A percentile compares a stretch with the other conserved stretches of the same genome.
Conservation (phyloP, 2,329 filamentous ascomycete genomes). For the Peltaster fructicola region DNA sequence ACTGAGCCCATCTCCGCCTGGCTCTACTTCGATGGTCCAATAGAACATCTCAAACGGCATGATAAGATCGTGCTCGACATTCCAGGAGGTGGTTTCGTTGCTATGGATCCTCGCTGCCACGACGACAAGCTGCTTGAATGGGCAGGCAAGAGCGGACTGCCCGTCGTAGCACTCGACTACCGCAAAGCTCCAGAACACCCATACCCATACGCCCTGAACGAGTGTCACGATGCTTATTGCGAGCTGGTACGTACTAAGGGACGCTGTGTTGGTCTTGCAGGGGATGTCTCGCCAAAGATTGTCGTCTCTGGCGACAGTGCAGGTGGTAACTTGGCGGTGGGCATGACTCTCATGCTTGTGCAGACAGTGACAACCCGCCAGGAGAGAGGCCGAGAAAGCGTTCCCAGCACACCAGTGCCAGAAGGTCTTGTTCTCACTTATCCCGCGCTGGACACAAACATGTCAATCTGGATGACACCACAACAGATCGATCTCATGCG, state of each 20-base stretch:
- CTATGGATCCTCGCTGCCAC: slow-evolving; percentile 86
- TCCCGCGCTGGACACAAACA: slow-evolving; percentile 87
- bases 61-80: slow-evolving; percentile 71
- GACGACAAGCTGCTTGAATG: slow-evolving; percentile 89
- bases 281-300: slow-evolving; percentile 46
- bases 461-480: slow-evolving; percentile 97
- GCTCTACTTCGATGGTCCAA: slow-evolving; percentile 84
- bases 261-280: slow-evolving; percentile 57
- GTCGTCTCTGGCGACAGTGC: slow-evolving; percentile 60
- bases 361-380: slow-evolving; percentile 45
- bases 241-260: slow-evolving; percentile 55
- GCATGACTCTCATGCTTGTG: slow-evolving; percentile 74
- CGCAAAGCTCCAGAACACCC: slow-evolving; percentile 70
- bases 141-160: slow-evolving; percentile 77
- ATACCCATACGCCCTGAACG: slow-evolving; percentile 71
- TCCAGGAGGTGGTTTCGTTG: slow-evolving; percentile 86
- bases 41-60: slow-evolving; percentile 59
- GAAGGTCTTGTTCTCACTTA: slow-evolving; percentile 76
- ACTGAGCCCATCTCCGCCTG: slow-evolving; percentile 67
- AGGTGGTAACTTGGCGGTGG: slow-evolving; percentile 60
- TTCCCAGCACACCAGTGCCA: slow-evolving; percentile 55
- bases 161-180: slow-evolving; percentile 82
- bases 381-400: too few species aligned
- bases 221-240: slow-evolving; percentile 74
- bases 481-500: slow-evolving; percentile 92